Conservation (phyloP, 2,329 filamentous ascomycete species). For the Fusarium acutatum region DNA sequence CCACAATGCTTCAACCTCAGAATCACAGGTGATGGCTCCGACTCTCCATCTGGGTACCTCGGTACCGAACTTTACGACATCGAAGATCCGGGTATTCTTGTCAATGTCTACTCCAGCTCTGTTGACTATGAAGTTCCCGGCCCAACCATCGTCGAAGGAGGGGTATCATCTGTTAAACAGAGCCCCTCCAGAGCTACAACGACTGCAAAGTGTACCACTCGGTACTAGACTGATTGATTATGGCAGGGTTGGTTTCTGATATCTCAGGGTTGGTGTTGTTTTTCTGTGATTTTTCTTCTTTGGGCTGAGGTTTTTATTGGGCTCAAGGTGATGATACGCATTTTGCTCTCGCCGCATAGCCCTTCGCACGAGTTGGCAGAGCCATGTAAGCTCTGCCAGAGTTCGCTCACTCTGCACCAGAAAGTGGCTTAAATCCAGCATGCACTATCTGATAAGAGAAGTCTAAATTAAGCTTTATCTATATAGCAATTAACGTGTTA, state of each 20-base stretch:
- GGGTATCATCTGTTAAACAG: constrained; percentile 40
- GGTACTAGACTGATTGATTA: not conserved
- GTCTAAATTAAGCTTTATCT: not conserved
- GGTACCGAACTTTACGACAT: constrained; percentile 50
- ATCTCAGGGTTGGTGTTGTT: not conserved
- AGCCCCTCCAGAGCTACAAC: constrained; percentile 36
- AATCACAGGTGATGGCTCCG: constrained; percentile 52
- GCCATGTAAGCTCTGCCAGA: not conserved
- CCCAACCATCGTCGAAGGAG: constrained; percentile 41
- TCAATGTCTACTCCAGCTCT: constrained; percentile 46
- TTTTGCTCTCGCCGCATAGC: not conserved
- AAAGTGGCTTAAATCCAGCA: not conserved
- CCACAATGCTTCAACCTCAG: constrained; percentile 62
- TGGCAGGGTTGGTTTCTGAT: not conserved
- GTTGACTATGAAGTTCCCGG: constrained; percentile 46
- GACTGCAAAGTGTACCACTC: constrained; percentile 36
- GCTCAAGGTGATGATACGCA: not conserved
- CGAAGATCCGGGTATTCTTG: constrained; percentile 47
- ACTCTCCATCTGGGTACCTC: constrained; percentile 45
- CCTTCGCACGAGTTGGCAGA: not conserved
- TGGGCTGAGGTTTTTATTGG: not conserved
- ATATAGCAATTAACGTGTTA: not conserved
- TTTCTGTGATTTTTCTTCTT: not conserved
- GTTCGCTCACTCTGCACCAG: not conserved
- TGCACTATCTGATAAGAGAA: not conserved